Evolutionary conservation across 345 rosid species (phyloP).

Genomic region (Linum tenue): DNA sequence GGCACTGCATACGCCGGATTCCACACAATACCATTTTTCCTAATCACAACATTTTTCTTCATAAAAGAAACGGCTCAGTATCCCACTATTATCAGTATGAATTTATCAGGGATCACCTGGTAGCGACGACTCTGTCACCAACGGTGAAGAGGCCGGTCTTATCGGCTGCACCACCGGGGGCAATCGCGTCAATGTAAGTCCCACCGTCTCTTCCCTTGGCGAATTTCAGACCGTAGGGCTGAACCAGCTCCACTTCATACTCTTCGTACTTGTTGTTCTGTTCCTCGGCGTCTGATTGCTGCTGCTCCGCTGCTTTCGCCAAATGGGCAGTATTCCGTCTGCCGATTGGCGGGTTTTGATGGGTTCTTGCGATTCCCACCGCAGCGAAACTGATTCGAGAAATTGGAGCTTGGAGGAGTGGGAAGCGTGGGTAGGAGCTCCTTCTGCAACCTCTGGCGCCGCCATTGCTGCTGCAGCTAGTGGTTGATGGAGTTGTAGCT

Average conservation of each 20-base stretch:
- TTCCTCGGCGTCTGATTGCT: constrained; percentile 12
- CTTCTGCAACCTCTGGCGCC: neutral
- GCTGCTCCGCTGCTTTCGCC: neutral
- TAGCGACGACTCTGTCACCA: constrained; percentile 88
- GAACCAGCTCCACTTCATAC: constrained; percentile 77
- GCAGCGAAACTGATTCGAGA: neutral
- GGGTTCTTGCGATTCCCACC: neutral
- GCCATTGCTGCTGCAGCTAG: neutral
- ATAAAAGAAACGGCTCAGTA: too few relatives aligned
- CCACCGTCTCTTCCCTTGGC: constrained; percentile 85
- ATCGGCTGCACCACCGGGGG: constrained; percentile 78
- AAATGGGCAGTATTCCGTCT: neutral
- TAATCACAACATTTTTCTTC: too few relatives aligned
- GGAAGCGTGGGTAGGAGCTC: neutral
- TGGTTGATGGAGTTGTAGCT: neutral
- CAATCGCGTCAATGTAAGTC: constrained; percentile 83
- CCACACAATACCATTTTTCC: too few relatives aligned
- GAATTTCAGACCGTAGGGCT: constrained; percentile 78
- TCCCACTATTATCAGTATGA: too few relatives aligned
- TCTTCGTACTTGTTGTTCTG: constrained; percentile 46
- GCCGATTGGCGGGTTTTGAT: neutral
- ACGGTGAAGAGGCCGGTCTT: constrained; percentile 63
- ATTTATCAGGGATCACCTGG: constrained; percentile 40
- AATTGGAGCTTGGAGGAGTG: neutral
- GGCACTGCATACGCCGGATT: constrained; percentile 57